phyloP scores from a whole-genome alignment of 805 yeast genomes.

The Ogataea sp. region DNA sequence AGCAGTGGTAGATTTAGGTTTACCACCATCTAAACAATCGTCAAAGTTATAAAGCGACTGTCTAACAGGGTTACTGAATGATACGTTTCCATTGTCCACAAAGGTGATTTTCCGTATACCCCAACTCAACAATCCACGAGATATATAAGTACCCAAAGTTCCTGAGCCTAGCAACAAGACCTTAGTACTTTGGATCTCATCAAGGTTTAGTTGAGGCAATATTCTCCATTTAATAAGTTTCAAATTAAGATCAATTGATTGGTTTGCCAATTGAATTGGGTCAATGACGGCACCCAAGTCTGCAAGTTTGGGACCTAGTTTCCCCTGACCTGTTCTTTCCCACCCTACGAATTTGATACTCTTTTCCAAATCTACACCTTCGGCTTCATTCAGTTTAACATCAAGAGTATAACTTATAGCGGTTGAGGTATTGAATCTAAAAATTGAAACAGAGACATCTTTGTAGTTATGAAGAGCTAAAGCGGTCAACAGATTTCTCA shows the following conservation, averaged over 20 bases:
- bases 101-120: slow-evolving; percentile 81
- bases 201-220: slow-evolving; percentile 73
- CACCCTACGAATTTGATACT: slow-evolving; percentile 64
- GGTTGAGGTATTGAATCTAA: slow-evolving; percentile 25
- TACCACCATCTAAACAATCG: slow-evolving; percentile 75
- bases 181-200: slow-evolving; percentile 47
- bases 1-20: slow-evolving; percentile 70
- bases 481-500: slow-evolving; percentile 20
- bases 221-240: slow-evolving; percentile 96
- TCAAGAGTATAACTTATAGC: slow-evolving; percentile 20
- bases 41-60: slow-evolving; percentile 79
- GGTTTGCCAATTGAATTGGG: slow-evolving; percentile 77
- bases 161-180: slow-evolving; percentile 91
- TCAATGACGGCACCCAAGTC: slow-evolving; percentile 76
- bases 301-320: slow-evolving; percentile 73
- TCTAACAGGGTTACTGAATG: slow-evolving; percentile 91
- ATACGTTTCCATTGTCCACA: slow-evolving; percentile 83
- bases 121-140: slow-evolving; percentile 88
- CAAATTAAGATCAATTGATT: slow-evolving; percentile 85
- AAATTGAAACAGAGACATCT: slow-evolving; percentile 30
- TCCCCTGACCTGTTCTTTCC: slow-evolving; percentile 75
- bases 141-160: slow-evolving; percentile 87
- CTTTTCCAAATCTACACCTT: slow-evolving; percentile 5
- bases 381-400: slow-evolving; percentile 6
- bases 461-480: slow-evolving; percentile 25